phyloP scores from a whole-genome alignment of 2,329 filamentous ascomycete species.

The Nothophaeocryptopus gaeumannii region DNA sequence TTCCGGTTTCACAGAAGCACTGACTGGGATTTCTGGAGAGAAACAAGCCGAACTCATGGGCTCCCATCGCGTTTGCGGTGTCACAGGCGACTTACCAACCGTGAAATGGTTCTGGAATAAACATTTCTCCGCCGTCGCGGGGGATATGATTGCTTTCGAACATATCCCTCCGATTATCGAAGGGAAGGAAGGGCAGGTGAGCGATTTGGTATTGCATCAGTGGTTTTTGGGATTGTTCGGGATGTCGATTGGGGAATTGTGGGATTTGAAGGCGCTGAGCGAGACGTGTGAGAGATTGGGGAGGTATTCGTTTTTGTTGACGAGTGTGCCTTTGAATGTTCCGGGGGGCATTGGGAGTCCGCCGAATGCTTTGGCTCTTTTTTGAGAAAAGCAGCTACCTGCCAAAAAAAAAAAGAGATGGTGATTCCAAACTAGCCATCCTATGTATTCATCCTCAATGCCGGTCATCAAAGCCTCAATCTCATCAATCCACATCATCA shows the following conservation, averaged over 20 bases:
- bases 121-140: slow-evolving; percentile 55
- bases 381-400: too few species aligned
- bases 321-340: slow-evolving; percentile 45
- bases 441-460: too few species aligned
- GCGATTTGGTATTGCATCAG: slow-evolving; percentile 37
- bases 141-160: slow-evolving; percentile 56
- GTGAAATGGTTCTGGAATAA: slow-evolving; percentile 59
- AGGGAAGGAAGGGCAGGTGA: slow-evolving; percentile 26
- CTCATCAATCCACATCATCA: too few species aligned
- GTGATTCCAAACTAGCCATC: too few species aligned
- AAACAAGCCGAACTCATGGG: slow-evolving; percentile 45
- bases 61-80: slow-evolving; percentile 34
- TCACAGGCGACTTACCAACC: slow-evolving; percentile 49
- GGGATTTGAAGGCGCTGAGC: slow-evolving; percentile 43
- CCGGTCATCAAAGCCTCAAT: too few species aligned
- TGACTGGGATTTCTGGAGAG: slow-evolving; percentile 39
- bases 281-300: slow-evolving; percentile 38
- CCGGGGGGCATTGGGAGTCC: slow-evolving; percentile 37
- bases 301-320: slow-evolving; percentile 46
- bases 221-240: slow-evolving; percentile 43
- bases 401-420: too few species aligned
- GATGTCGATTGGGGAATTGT: slow-evolving; percentile 47
- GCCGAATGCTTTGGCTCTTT: slow-evolving; percentile 36
- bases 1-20: slow-evolving; percentile 50
- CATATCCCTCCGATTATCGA: slow-evolving; percentile 33